A percentile compares a stretch with the other conserved stretches of the same genome.
These are phyloP conservation scores for Leccinum griseonigrum DNA, from an alignment of 1,284 basidiomycete species.

Conservation along the genomic window DNA sequence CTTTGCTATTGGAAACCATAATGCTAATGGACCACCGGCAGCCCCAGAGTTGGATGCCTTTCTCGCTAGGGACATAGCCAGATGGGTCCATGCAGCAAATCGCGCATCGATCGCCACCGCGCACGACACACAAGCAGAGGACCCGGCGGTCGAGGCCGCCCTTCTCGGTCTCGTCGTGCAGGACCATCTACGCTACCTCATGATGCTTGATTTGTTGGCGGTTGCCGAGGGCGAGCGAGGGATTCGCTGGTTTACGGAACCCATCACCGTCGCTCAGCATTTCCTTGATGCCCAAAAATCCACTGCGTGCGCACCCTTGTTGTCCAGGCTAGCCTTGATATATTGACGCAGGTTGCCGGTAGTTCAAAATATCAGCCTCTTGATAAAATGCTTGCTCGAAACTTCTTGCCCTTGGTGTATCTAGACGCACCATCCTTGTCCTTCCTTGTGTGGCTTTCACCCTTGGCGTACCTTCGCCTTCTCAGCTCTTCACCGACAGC, in stretches of 20 bases:
- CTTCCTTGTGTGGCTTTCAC: conserved; percentile 68
- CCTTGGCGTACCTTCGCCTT: conserved; percentile 62
- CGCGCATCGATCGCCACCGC: conserved; percentile 41
- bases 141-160: conserved; percentile 45
- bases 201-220: conserved; percentile 67
- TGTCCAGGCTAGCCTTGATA: background rate
- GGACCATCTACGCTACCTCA: conserved; percentile 64
- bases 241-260: conserved; percentile 72
- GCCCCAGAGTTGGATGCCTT: conserved; percentile 54
- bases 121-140: conserved; percentile 21
- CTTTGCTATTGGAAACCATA: conserved; percentile 56
- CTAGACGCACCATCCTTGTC: conserved; percentile 64
- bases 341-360: conserved; percentile 4
- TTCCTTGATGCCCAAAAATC: conserved; percentile 19
- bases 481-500: conserved; percentile 38
- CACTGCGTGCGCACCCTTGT: conserved; percentile 14
- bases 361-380: conserved; percentile 26
- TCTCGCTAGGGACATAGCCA: conserved; percentile 50
- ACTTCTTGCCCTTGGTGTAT: conserved; percentile 67
- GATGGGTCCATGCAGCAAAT: conserved; percentile 61
- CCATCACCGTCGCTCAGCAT: conserved; percentile 33
- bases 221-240: conserved; percentile 62
- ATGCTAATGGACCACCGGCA: conserved; percentile 44
- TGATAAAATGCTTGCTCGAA: conserved; percentile 27
- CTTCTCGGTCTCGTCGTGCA: conserved; percentile 46